These are phyloP conservation scores for Garcia nutans DNA, from an alignment of 345 rosid species.

Conservation along the genomic window DNA sequence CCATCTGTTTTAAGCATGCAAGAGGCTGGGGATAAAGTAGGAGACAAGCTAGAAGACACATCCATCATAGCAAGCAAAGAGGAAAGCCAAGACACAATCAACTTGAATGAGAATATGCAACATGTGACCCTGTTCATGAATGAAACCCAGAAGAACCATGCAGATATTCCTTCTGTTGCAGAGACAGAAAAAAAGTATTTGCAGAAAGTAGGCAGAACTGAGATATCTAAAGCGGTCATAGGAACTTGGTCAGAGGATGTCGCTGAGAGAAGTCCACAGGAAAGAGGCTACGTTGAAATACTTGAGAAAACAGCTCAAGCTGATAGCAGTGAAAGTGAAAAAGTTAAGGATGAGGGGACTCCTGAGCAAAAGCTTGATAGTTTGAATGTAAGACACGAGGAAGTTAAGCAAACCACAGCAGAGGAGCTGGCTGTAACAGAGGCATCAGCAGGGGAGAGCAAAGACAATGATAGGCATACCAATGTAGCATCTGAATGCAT, in stretches of 20 bases:
- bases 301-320: conserved; percentile 6
- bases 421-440: conserved; percentile 5
- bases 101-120: conserved; percentile 15
- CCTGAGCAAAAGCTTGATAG: conserved; percentile 12
- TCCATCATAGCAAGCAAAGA: not conserved
- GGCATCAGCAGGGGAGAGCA: conserved; percentile 8
- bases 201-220: conserved; percentile 16
- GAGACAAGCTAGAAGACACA: conserved; percentile 16
- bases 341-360: conserved; percentile 9
- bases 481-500: conserved; percentile 1
- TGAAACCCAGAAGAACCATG: conserved; percentile 1
- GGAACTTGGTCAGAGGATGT: conserved; percentile 7
- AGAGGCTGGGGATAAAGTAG: conserved; percentile 9
- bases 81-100: conserved; percentile 2
- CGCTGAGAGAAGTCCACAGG: conserved; percentile 4
- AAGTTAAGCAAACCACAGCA: not conserved
- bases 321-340: conserved; percentile 3
- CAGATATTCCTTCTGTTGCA: not conserved
- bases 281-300: conserved; percentile 7
- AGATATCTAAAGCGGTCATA: not conserved
- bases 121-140: not conserved
- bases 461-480: conserved; percentile 2
- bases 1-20: conserved; percentile 19
- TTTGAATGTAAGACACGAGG: conserved; percentile 7
- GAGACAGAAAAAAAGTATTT: conserved; percentile 16